phyloP scores from a whole-genome alignment of 164 flowering plant species.

The Macadamia tetraphylla region DNA sequence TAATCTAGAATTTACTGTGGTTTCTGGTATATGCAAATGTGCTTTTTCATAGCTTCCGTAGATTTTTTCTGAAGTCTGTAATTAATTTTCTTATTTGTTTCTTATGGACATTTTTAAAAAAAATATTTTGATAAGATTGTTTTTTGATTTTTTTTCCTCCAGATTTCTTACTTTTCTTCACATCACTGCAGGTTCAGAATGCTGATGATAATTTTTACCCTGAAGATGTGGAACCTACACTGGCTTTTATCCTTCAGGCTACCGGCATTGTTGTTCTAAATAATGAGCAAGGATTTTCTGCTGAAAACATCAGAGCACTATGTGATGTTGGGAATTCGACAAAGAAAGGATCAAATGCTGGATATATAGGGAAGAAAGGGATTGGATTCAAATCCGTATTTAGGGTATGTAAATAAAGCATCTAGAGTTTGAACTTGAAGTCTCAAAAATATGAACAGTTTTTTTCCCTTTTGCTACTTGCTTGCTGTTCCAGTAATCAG shows the following conservation, averaged over 20 bases:
- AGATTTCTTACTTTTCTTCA: background rate
- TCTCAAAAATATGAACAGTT: background rate
- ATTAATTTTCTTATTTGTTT: no score
- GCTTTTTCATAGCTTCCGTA: no score
- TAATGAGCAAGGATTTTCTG: constrained; percentile 83
- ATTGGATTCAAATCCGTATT: constrained; percentile 98
- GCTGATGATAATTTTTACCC: constrained; percentile 91
- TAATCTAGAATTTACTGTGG: no score
- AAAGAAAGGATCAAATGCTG: constrained; percentile 66
- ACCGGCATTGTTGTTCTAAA: constrained; percentile 65
- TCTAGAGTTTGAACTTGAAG: background rate
- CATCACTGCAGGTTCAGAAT: constrained; percentile 77
- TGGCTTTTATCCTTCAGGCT: constrained; percentile 72
- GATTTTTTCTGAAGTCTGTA: no score
- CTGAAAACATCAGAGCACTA: constrained; percentile 83
- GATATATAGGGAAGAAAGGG: constrained; percentile 95
- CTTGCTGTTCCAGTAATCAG: background rate
- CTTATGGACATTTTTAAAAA: no score
- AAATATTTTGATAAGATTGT: no score
- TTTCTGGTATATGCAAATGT: no score
- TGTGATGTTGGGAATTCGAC: constrained; percentile 98
- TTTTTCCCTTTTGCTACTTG: background rate
- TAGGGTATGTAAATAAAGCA: constrained; percentile 47
- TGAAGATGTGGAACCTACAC: constrained; percentile 68
- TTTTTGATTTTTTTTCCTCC: no score